A percentile compares a stretch with the other conserved stretches of the same genome.
phyloP scores from a whole-genome alignment of 371 early-diverging fungal species.

The Mortierella sp. region DNA sequence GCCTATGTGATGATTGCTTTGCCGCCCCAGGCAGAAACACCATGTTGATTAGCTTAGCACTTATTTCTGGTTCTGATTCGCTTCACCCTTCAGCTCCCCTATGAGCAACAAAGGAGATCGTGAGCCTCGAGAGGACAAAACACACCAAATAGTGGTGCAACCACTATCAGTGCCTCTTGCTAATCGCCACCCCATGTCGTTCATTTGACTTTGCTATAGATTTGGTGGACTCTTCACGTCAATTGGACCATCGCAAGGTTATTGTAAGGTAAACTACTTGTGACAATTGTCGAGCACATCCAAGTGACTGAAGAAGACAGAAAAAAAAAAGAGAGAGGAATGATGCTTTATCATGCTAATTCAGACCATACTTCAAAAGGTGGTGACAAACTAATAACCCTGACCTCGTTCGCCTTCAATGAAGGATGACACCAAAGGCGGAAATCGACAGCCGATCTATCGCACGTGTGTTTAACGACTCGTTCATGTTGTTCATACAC shows the following conservation, averaged over 20 bases:
- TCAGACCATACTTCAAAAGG: slow-evolving; percentile 24
- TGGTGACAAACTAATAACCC: slow-evolving; percentile 25
- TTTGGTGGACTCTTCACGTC: too few relatives aligned
- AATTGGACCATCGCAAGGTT: too few relatives aligned
- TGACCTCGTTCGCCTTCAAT: slow-evolving; percentile 12
- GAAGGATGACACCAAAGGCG: background rate
- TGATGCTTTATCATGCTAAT: slow-evolving; percentile 36
- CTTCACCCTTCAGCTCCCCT: slow-evolving; percentile 4
- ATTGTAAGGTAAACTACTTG: background rate
- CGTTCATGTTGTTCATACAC: too few relatives aligned
- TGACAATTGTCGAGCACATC: too few relatives aligned
- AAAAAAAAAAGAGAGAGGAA: slow-evolving; percentile 8
- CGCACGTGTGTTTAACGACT: too few relatives aligned
- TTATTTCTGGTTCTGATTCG: slow-evolving; percentile 24
- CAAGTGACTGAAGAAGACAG: background rate
- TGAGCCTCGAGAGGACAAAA: too few relatives aligned
- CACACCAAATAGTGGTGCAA: too few relatives aligned
- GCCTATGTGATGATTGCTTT: slow-evolving; percentile 22
- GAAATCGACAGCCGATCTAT: too few relatives aligned
- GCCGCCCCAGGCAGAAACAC: slow-evolving; percentile 29
- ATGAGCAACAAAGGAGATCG: too few relatives aligned
- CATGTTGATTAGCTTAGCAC: slow-evolving; percentile 27
- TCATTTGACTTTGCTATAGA: too few relatives aligned
- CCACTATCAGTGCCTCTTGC: too few relatives aligned
- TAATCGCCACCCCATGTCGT: too few relatives aligned